These are phyloP conservation scores for Lasiosphaeriaceae sp. DNA, from an alignment of 495 filamentous ascomycete genomes.

Conservation along the genomic window DNA sequence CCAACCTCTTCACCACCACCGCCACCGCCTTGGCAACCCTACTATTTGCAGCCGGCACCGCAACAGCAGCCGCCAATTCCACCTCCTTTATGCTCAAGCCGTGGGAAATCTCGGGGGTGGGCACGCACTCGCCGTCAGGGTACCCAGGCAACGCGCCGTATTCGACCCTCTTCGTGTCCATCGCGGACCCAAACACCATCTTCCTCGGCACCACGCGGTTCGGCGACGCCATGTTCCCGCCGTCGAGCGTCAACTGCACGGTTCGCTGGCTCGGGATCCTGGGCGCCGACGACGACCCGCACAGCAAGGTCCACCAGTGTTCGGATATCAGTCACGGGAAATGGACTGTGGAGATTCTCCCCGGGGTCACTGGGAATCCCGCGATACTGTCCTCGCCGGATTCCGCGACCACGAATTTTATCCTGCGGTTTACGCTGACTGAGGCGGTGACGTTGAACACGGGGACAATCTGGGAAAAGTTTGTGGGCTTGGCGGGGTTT, in stretches of 20 bases:
- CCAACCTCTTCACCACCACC: no score
- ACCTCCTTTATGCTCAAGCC: neutral
- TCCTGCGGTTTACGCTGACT: constrained; percentile 8
- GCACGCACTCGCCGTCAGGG: constrained; percentile 8
- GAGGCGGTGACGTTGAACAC: neutral
- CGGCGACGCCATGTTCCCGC: constrained; percentile 1
- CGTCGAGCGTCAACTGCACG: constrained; percentile 6
- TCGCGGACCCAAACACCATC: constrained; percentile 12
- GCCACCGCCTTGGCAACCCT: neutral
- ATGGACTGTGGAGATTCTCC: constrained; percentile 16
- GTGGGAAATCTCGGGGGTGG: constrained; percentile 7
- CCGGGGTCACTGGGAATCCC: neutral
- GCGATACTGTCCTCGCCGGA: neutral
- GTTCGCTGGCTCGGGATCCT: constrained; percentile 7
- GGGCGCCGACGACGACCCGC: constrained; percentile 5
- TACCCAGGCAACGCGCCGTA: constrained; percentile 3
- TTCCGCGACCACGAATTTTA: constrained; percentile 18
- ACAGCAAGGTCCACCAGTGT: constrained; percentile 8
- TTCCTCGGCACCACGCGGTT: neutral
- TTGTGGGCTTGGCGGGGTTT: constrained; percentile 9
- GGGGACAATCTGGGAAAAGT: constrained; percentile 1
- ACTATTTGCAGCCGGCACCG: neutral
- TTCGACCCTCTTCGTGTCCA: constrained; percentile 9
- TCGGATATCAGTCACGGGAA: constrained; percentile 4
- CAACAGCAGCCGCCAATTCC: neutral